Conservation (phyloP, 257 asterid species). For the Cruciata laevipes region DNA sequence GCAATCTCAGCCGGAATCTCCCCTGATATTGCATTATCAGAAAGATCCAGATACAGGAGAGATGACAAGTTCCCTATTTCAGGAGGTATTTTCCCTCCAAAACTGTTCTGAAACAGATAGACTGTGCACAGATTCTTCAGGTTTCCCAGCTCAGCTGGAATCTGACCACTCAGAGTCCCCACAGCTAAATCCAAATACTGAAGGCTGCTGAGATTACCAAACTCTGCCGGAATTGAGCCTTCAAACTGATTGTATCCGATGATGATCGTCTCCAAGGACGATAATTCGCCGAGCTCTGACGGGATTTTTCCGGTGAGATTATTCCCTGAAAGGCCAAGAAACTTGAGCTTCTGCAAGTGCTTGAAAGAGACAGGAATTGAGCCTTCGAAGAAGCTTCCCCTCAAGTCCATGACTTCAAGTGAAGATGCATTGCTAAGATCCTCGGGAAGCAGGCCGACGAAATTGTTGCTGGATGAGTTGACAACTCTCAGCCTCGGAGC, state of each 20-base stretch:
- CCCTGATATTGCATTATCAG: constrained; percentile 50
- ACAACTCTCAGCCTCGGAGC: constrained; percentile 31
- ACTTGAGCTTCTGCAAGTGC: constrained; percentile 44
- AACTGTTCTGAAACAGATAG: constrained; percentile 51
- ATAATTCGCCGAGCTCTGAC: constrained; percentile 43
- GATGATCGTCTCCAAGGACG: constrained; percentile 46
- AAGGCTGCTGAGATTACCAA: constrained; percentile 57
- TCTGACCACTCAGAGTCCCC: constrained; percentile 50
- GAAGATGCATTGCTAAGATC: constrained; percentile 43
- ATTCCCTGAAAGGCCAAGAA: constrained; percentile 72
- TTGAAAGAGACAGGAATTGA: constrained; percentile 55
- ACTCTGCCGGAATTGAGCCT: constrained; percentile 55
- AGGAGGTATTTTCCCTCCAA: constrained; percentile 54
- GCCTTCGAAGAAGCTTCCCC: constrained; percentile 70
- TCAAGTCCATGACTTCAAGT: constrained; percentile 49
- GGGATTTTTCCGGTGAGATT: constrained; percentile 65
- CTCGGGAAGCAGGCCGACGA: constrained; percentile 52
- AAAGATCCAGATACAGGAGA: constrained; percentile 51
- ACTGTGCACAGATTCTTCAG: constrained; percentile 45
- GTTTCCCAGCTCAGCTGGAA: constrained; percentile 55
- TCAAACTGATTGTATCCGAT: constrained; percentile 61
- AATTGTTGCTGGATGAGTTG: constrained; percentile 76
- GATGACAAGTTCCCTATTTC: constrained; percentile 50
- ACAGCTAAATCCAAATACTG: constrained; percentile 66
- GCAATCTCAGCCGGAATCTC: constrained; percentile 54